Evolutionary conservation across 2,329 filamentous ascomycete species (phyloP), one percentile per base, ranked within the genome.

Genomic region (Escovopsis sp.): DNA sequence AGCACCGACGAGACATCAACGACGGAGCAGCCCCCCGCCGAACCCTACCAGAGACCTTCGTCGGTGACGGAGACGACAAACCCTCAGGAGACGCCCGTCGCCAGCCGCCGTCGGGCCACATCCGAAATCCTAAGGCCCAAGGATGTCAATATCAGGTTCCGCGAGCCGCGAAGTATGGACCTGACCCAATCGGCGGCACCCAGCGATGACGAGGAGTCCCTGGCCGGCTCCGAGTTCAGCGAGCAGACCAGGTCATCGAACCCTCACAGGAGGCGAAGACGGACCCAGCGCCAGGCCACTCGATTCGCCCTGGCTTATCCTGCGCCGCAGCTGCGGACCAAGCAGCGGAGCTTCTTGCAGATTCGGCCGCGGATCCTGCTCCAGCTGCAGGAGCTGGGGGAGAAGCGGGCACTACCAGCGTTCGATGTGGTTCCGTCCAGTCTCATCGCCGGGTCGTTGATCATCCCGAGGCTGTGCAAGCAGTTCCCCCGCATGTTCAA

Each of bases 371-470:
- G 72, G 35, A 58, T 85, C 14, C 58, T 85, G 5, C 64, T 87
- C 5, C 81, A 88, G 52, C 60, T 87, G 13, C 81, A 86, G 48
- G 66, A 72, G 38, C 53, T 84, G n/a, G 56, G 65, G 28, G 66
- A 72, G 41, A 63, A 62, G 13, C 70, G 80, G 17, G 77, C 79
- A 0, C 65, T 66, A 35, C 81, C 81, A 1, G 69, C 72, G 4
- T 74, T 83, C 43, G 81, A 88, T 45, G 71, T 84, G n/a, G 68
- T 85, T 29, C 79, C 80, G 0, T 73, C 76, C 2, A 71, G 70
- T n/a, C 61, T 70, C 12, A 60, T 79, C 28, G 58, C 67, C 31
- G 57, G 68, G 40, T 58, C 66, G 35, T 63, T 66, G 43, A 73
- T 72, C 38, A 65, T 75, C 16, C 68, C 75, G 5, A 64, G 66